phyloP scores from a whole-genome alignment of 495 filamentous ascomycete genomes.

The Saxophila tyrrhenica region DNA sequence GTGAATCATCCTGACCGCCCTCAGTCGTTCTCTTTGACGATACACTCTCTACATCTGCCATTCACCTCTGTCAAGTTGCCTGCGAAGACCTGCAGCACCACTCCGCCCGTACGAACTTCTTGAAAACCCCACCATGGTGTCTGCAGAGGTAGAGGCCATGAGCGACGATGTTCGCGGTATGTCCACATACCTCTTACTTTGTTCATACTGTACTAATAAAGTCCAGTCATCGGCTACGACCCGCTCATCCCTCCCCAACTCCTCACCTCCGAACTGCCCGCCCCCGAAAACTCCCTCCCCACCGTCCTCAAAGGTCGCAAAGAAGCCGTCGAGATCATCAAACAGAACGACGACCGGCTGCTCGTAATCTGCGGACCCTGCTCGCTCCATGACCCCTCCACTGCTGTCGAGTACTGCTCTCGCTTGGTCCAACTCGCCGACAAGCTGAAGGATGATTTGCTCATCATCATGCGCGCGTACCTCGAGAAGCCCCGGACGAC shows the following conservation, averaged over 20 bases:
- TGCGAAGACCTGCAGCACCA: no score
- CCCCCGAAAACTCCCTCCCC: conserved; percentile 33
- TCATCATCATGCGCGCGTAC: conserved; percentile 95
- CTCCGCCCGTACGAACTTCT: no score
- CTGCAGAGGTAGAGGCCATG: conserved; percentile 6
- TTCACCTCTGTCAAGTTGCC: neutral
- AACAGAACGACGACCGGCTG: conserved; percentile 69
- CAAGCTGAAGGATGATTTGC: conserved; percentile 69
- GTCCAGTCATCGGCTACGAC: conserved; percentile 82
- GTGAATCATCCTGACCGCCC: neutral
- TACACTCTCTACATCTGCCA: neutral
- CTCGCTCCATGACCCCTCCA: conserved; percentile 88
- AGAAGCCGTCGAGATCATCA: conserved; percentile 75
- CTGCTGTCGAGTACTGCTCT: conserved; percentile 74
- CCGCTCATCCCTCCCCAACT: conserved; percentile 83
- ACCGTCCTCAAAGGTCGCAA: conserved; percentile 74
- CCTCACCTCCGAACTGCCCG: conserved; percentile 79
- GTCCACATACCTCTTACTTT: neutral
- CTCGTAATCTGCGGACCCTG: conserved; percentile 92
- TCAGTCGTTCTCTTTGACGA: neutral
- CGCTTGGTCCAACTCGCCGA: conserved; percentile 62
- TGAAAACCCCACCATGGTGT: neutral
- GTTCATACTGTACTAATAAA: neutral
- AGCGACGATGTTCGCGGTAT: conserved; percentile 34
- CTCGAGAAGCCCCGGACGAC: conserved; percentile 99